Conservation (phyloP, 768 basidiomycete genomes). For the Suillus americanus region DNA sequence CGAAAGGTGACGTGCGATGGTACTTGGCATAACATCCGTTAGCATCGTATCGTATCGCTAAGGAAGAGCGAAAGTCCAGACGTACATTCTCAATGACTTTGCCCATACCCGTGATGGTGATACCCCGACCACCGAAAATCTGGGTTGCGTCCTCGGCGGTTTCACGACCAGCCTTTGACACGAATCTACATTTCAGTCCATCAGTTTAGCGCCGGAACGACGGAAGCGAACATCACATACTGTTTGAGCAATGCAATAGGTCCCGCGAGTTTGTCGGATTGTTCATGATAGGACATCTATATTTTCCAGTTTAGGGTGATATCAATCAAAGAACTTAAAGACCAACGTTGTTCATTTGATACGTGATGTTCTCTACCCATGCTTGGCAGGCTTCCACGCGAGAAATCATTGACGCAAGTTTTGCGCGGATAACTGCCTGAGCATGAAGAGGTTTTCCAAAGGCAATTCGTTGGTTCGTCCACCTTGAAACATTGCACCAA, state of each 20-base stretch:
- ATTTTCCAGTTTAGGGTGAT: background rate
- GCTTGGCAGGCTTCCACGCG: slow-evolving; percentile 83
- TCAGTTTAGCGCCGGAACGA: background rate
- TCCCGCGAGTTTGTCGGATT: slow-evolving; percentile 84
- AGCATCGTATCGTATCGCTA: background rate
- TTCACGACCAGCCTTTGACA: slow-evolving; percentile 53
- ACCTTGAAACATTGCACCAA: slow-evolving; percentile 46
- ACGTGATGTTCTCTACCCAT: slow-evolving; percentile 88
- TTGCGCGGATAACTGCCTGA: slow-evolving; percentile 86
- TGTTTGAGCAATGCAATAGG: slow-evolving; percentile 88
- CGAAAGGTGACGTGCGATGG: slow-evolving; percentile 81
- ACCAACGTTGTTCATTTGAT: slow-evolving; percentile 87
- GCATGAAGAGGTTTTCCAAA: slow-evolving; percentile 85
- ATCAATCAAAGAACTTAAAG: background rate
- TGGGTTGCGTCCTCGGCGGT: slow-evolving; percentile 72
- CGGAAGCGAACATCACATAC: slow-evolving; percentile 39
- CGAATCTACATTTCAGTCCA: slow-evolving; percentile 45
- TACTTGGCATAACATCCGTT: slow-evolving; percentile 42
- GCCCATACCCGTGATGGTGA: slow-evolving; percentile 89
- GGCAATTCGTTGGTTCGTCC: slow-evolving; percentile 85
- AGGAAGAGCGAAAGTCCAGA: slow-evolving; percentile 4
- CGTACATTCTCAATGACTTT: slow-evolving; percentile 77
- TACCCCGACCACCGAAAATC: slow-evolving; percentile 86
- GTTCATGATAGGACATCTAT: slow-evolving; percentile 85
- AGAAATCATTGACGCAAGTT: slow-evolving; percentile 88